phyloP scores from a whole-genome alignment of 2,329 filamentous ascomycete species.

The Verticillium tricorpus region DNA sequence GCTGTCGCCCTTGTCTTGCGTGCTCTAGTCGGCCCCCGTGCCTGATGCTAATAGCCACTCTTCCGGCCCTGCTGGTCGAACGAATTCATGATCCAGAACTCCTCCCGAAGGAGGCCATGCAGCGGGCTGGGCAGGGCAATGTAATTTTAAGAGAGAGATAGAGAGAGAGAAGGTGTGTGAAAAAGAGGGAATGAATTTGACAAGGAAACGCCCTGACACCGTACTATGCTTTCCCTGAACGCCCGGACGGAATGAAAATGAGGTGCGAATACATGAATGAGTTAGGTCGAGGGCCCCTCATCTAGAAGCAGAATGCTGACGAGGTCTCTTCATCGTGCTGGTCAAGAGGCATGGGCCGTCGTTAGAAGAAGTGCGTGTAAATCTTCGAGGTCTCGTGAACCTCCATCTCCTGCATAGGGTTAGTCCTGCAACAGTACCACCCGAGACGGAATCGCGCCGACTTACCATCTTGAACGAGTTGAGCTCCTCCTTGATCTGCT shows the following conservation, averaged over 20 bases:
- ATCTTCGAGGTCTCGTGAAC: constrained; percentile 98
- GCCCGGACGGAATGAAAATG: constrained; percentile 42
- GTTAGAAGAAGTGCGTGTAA: constrained; percentile 99
- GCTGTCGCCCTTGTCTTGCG: background rate
- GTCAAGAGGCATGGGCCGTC: constrained; percentile 26
- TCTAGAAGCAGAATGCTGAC: constrained; percentile 23
- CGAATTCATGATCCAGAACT: constrained; percentile 7
- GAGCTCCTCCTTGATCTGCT: constrained; percentile 99
- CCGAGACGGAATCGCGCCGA: constrained; percentile 7
- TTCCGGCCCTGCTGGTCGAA: background rate
- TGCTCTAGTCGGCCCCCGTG: background rate
- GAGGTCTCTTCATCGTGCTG: constrained; percentile 16
- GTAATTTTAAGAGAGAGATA: too few relatives aligned
- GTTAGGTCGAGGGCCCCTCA: constrained; percentile 18
- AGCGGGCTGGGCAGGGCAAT: constrained; percentile 7
- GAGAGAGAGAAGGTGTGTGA: constrained; percentile 9
- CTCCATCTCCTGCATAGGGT: constrained; percentile 85
- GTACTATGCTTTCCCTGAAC: constrained; percentile 51
- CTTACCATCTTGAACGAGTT: constrained; percentile 99
- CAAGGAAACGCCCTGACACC: constrained; percentile 51
- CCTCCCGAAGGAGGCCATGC: constrained; percentile 1
- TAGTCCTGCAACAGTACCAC: constrained; percentile 22
- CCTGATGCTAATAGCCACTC: background rate
- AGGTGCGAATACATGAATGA: constrained; percentile 49
- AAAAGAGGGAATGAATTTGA: constrained; percentile 20